Conservation (phyloP, 306 rosid species). For the Quercus mongolica region DNA sequence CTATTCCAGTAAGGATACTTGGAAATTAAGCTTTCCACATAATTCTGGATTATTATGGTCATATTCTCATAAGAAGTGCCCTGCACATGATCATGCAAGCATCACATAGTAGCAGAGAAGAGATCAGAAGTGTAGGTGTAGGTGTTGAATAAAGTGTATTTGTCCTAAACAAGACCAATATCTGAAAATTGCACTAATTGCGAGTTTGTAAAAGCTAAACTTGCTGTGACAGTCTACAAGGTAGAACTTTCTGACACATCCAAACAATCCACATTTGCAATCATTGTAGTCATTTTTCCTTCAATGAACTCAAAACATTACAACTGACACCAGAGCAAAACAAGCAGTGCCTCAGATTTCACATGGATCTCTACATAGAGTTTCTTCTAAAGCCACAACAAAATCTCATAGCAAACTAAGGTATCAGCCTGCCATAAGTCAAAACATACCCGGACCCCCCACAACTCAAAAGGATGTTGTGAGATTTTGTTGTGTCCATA, state of each 20-base stretch:
- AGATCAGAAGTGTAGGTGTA: background rate
- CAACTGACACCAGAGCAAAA: background rate
- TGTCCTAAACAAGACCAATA: background rate
- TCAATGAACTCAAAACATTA: background rate
- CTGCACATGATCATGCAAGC: slow-evolving; percentile 44
- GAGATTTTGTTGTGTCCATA: no score
- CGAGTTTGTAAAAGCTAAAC: background rate
- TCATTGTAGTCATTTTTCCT: background rate
- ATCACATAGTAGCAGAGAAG: slow-evolving; percentile 23
- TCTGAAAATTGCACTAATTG: background rate
- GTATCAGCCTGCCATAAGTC: no score
- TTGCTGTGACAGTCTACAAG: background rate
- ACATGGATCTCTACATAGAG: no score
- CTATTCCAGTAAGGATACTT: slow-evolving; percentile 99
- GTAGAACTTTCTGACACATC: background rate
- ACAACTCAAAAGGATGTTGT: no score
- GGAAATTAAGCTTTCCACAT: slow-evolving; percentile 76
- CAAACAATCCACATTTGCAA: background rate
- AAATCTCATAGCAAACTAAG: no score
- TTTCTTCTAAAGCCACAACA: no score
- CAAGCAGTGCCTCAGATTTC: background rate
- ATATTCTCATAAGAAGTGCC: slow-evolving; percentile 89
- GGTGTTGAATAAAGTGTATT: background rate
- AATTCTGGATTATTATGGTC: slow-evolving; percentile 85
- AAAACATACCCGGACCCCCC: no score